These are phyloP conservation scores for Hypoxylon sp. DNA, from an alignment of 2,329 filamentous ascomycete genomes.

Conservation along the genomic window DNA sequence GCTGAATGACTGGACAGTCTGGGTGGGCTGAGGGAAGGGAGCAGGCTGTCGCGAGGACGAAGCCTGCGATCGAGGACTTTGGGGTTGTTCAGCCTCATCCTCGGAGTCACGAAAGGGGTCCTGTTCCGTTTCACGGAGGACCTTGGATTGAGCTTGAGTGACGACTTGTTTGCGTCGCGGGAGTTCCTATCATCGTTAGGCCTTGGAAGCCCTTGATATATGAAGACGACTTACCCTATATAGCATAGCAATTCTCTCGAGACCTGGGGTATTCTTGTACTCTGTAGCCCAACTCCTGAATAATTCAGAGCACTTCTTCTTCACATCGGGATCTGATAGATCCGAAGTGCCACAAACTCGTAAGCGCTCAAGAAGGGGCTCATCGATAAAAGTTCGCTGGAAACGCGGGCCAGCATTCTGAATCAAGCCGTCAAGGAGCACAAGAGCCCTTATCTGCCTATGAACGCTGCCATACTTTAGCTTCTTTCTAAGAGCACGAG, in stretches of 20 bases:
- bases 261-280: constrained; percentile 84
- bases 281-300: constrained; percentile 89
- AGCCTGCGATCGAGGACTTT: constrained; percentile 52
- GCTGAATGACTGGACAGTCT: constrained; percentile 59
- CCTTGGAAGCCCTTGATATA: neutral
- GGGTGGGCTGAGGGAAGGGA: constrained; percentile 49
- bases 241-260: constrained; percentile 83
- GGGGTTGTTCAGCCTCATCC: constrained; percentile 65
- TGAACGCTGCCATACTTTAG: constrained; percentile 98
- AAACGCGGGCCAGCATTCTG: constrained; percentile 93
- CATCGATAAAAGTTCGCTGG: constrained; percentile 89
- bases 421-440: constrained; percentile 91
- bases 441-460: constrained; percentile 88
- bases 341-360: constrained; percentile 89
- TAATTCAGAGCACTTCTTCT: constrained; percentile 86
- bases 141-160: constrained; percentile 84
- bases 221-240: constrained; percentile 68
- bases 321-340: constrained; percentile 87
- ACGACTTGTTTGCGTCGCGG: constrained; percentile 78
- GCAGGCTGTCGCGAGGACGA: constrained; percentile 54
- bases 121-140: constrained; percentile 82
- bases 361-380: constrained; percentile 90
- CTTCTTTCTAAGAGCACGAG: constrained; percentile 95
- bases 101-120: constrained; percentile 79
- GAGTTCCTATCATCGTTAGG: constrained; percentile 64